phyloP scores from a whole-genome alignment of 129 eudicot genomes.

The Smallanthus sonchifolius region DNA sequence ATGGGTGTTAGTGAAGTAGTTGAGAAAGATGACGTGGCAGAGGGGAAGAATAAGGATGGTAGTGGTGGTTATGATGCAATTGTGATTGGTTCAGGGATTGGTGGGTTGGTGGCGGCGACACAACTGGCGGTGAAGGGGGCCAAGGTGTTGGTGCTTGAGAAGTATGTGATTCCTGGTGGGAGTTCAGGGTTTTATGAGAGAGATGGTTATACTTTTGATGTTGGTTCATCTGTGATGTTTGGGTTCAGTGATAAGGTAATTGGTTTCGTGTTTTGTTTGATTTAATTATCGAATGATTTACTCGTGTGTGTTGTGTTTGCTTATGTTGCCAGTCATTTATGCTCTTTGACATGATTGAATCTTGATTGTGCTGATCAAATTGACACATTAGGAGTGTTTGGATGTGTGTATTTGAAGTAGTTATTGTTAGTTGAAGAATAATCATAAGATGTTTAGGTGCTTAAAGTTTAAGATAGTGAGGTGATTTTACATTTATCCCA shows the following conservation, averaged over 20 bases:
- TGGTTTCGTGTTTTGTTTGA: not conserved
- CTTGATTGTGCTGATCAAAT: not conserved
- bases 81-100: slow-evolving; percentile 98
- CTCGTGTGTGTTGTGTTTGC: not conserved
- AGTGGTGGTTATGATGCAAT: slow-evolving; percentile 66
- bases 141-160: slow-evolving; percentile 83
- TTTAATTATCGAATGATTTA: not conserved
- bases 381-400: not conserved
- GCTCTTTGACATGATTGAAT: not conserved
- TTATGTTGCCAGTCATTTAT: not conserved
- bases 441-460: not conserved
- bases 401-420: not conserved
- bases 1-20: slow-evolving; percentile 39
- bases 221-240: slow-evolving; percentile 96
- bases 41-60: slow-evolving; percentile 25
- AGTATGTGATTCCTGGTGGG: slow-evolving; percentile 97
- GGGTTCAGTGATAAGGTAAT: slow-evolving; percentile 97
- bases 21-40: slow-evolving; percentile 36
- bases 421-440: not conserved
- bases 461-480: not conserved
- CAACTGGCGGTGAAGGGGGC: slow-evolving; percentile 98
- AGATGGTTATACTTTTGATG: slow-evolving; percentile 92
- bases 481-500: not conserved
- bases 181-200: slow-evolving; percentile 92
- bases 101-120: slow-evolving; percentile 98